Evolutionary conservation across 108 stramenopile genomes (phyloP), one percentile per base, ranked within the genome.

Genomic region (Nitzschia sp.): DNA sequence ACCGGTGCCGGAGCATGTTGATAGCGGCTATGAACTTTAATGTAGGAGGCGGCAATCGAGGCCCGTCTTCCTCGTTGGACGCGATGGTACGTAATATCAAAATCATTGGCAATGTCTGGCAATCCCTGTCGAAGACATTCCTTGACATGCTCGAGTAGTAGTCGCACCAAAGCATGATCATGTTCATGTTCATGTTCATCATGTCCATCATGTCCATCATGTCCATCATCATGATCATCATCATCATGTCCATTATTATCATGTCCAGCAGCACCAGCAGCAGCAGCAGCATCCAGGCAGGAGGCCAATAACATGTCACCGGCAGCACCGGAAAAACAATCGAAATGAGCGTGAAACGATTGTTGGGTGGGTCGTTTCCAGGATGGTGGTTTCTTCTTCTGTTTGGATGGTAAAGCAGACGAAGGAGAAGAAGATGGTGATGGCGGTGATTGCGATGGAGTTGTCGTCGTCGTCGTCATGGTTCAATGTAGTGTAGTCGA

Each of bases 221-320:
- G 41, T 44, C 41, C 41, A 44, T 44, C 41, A 44, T 44, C 41
- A 44, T 44, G 13, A 44, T 44, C 41, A 44, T 44, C 41, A 44
- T 44, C 41, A 44, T 44, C 41, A 44, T 44, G 13, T 13, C 15
- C 41, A 44, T 44, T 15, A 44, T n/a, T n/a, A n/a, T n/a, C n/a
- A n/a, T n/a, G n/a, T n/a, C n/a, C n/a, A n/a, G n/a, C n/a, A 31
- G n/a, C 36, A 22, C 28, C 21, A 31, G 62, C 35, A 38, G 58
- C 53, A 29, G 41, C 73, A 65, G 83, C 72, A 0, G 87, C 87
- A 68, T 90, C 92, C 47, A 93, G 60, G 53, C 85, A 89, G 34
- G 87, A 65, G 17, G 92, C 84, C 64, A 93, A 68, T 59, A 93
- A 63, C 92, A 93, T 93, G 62, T 93, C 92, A 22, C 92, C 92